Evolutionary conservation across 441 rosid species (phyloP).

Genomic region (Adansonia madagascariensis): DNA sequence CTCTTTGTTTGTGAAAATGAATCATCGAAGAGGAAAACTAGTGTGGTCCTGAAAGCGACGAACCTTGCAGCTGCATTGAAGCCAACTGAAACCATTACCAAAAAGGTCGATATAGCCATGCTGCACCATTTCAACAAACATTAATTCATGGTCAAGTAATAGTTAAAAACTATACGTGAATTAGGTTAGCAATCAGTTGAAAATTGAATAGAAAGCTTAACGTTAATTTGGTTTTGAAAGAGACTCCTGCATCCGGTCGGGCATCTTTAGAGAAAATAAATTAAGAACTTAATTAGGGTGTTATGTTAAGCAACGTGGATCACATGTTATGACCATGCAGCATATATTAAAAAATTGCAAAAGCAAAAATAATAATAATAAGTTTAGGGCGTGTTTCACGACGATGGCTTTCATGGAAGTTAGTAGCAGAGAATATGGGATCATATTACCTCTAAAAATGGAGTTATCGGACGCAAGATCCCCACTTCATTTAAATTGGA

Average conservation of each 20-base stretch:
- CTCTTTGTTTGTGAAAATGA: background rate
- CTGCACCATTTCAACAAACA: constrained; percentile 38
- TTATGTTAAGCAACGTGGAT: background rate
- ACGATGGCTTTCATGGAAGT: background rate
- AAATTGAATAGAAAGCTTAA: no score
- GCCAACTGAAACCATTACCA: constrained; percentile 81
- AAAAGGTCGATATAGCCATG: constrained; percentile 56
- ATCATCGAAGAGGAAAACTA: background rate
- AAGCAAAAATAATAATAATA: background rate
- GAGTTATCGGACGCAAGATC: background rate
- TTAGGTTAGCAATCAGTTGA: no score
- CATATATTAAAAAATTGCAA: background rate
- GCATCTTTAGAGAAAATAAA: background rate
- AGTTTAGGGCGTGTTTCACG: background rate
- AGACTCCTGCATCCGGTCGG: background rate
- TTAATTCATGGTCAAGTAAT: background rate
- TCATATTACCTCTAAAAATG: background rate
- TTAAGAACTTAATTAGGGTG: background rate
- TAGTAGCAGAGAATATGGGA: background rate
- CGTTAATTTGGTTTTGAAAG: background rate
- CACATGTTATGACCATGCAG: background rate
- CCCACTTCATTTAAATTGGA: background rate
- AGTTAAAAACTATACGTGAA: no score
- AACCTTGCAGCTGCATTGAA: constrained; percentile 94
- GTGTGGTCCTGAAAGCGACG: constrained; percentile 19